Evolutionary conservation across 1,139 yeast genomes (phyloP).

Genomic region (Geotrichum macrosporum): DNA sequence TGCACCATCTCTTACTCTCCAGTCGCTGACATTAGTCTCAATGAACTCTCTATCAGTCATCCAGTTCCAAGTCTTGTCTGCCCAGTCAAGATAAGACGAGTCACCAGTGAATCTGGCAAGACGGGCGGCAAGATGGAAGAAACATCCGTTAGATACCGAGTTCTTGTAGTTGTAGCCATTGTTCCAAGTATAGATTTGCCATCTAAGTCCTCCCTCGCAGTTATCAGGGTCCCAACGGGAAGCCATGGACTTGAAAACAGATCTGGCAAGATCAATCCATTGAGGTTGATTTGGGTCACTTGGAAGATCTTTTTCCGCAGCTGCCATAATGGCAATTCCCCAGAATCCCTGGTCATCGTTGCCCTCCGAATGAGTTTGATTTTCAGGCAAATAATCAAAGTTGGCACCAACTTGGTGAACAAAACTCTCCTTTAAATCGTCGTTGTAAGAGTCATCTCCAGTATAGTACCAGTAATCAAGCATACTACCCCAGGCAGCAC

Average conservation of each 20-base stretch:
- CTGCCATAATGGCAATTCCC: slow-evolving; percentile 81
- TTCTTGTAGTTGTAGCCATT: slow-evolving; percentile 91
- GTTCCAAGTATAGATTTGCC: slow-evolving; percentile 97
- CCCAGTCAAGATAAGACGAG: slow-evolving; percentile 73
- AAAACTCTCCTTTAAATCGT: slow-evolving; percentile 54
- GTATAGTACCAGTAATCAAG: slow-evolving; percentile 64
- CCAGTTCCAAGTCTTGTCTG: slow-evolving; percentile 81
- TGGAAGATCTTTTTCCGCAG: slow-evolving; percentile 74
- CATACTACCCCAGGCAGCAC: slow-evolving; percentile 79
- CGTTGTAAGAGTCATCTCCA: slow-evolving; percentile 56
- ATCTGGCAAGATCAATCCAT: slow-evolving; percentile 74
- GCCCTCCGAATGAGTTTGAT: slow-evolving; percentile 75
- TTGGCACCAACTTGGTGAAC: slow-evolving; percentile 62
- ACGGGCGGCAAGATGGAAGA: slow-evolving; percentile 84
- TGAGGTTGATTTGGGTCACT: slow-evolving; percentile 53
- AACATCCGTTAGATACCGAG: slow-evolving; percentile 83
- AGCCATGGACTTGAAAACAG: slow-evolving; percentile 85
- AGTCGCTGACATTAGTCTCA: slow-evolving; percentile 40
- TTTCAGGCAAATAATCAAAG: slow-evolving; percentile 67
- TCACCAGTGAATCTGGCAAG: slow-evolving; percentile 73
- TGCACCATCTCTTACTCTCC: slow-evolving; percentile 73
- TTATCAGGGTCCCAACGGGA: slow-evolving; percentile 71
- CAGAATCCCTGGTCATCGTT: slow-evolving; percentile 92
- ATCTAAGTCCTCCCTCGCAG: slow-evolving; percentile 87
- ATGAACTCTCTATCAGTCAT: slow-evolving; percentile 58